Percentiles rank a stretch among this genome's conserved stretches.
Evolutionary conservation across 2,329 filamentous ascomycete genomes (phyloP).

Genomic region (Ceratocystis eucalypticola): DNA sequence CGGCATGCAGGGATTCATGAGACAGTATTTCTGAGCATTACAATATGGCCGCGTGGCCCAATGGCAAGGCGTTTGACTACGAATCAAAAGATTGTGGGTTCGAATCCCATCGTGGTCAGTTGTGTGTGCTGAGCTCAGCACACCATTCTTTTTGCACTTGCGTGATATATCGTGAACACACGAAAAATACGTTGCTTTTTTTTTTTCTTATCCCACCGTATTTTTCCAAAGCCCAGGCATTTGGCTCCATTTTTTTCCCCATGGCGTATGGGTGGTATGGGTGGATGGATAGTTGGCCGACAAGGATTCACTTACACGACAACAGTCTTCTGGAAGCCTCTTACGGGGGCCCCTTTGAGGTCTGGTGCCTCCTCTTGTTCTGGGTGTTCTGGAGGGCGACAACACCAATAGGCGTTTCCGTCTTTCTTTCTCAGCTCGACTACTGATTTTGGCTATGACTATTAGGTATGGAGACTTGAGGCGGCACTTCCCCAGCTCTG

Average conservation of each 20-base stretch:
- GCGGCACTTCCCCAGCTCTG: no score
- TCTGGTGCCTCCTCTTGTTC: no score
- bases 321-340: no score
- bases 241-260: not conserved
- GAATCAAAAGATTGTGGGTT: conserved; percentile 18
- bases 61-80: conserved; percentile 18
- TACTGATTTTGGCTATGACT: no score
- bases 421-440: no score
- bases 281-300: not conserved
- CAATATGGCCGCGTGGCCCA: conserved; percentile 14
- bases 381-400: no score
- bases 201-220: not conserved
- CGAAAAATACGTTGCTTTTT: not conserved
- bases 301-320: not conserved
- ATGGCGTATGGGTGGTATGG: not conserved
- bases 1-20: not conserved
- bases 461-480: no score
- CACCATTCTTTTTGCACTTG: not conserved
- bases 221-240: not conserved
- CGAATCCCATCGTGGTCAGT: conserved; percentile 18
- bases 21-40: not conserved
- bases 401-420: no score
- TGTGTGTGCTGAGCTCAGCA: not conserved
- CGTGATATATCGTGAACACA: not conserved
- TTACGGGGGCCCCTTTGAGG: no score